These are phyloP conservation scores for Parasitella parasitica DNA, from an alignment of 371 early-diverging fungal genomes.

Conservation along the genomic window DNA sequence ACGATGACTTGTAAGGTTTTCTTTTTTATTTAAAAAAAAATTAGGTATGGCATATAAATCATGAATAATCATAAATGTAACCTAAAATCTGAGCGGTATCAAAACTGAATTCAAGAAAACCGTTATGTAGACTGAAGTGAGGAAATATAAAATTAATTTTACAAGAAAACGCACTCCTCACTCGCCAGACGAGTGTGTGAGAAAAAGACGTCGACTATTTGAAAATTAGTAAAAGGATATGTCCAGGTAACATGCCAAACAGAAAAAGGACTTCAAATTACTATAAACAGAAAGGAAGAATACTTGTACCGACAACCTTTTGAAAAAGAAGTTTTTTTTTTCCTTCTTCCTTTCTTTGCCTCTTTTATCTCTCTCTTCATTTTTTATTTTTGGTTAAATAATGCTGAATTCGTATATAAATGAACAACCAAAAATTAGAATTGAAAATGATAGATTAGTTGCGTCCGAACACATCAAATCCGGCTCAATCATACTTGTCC, in stretches of 20 bases:
- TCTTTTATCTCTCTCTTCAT: neutral
- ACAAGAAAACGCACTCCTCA: no score
- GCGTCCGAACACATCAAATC: constrained; percentile 18
- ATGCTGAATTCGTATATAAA: constrained; percentile 13
- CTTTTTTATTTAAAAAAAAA: no score
- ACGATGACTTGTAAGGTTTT: no score
- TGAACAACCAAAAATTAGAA: neutral
- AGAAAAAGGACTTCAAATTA: neutral
- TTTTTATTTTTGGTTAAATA: neutral
- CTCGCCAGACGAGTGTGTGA: neutral
- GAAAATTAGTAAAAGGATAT: constrained; percentile 11
- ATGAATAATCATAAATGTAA: neutral
- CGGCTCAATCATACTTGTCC: constrained; percentile 29
- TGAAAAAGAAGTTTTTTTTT: neutral
- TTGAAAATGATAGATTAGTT: constrained; percentile 5
- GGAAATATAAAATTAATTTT: no score
- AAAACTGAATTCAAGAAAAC: neutral
- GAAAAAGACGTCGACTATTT: constrained; percentile 5
- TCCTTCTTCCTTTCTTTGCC: neutral
- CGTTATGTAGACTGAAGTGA: no score
- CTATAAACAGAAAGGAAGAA: neutral
- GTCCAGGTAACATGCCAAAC: constrained; percentile 2
- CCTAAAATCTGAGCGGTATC: neutral
- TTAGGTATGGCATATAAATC: neutral
- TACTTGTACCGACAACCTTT: neutral